A percentile compares a stretch with the other conserved stretches of the same genome.
Evolutionary conservation across 169 alveolate species (phyloP).

Genomic region (Ichthyophthirius multifiliis): DNA sequence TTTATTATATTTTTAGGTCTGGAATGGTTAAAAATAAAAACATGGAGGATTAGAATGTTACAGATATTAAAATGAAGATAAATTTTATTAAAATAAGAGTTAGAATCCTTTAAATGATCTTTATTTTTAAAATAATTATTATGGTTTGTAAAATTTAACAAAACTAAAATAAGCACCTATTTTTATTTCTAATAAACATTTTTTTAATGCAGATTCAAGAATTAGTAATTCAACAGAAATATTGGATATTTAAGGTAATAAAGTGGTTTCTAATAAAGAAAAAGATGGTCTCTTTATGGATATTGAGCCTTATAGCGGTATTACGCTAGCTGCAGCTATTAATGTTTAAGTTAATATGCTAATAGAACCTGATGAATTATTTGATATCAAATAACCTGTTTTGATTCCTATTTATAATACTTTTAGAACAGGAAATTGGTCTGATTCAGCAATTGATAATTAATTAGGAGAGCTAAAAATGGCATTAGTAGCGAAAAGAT

Average conservation of each 20-base stretch:
- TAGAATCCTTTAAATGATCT: background rate
- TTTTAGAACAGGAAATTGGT: slow-evolving; percentile 6
- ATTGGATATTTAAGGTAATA: background rate
- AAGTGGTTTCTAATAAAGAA: background rate
- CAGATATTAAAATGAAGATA: background rate
- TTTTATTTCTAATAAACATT: background rate
- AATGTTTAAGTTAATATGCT: background rate
- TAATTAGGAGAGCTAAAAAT: background rate
- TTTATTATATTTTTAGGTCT: background rate
- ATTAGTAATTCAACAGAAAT: background rate
- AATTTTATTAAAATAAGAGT: background rate
- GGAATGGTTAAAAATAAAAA: background rate
- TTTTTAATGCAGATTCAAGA: background rate
- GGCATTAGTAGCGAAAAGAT: background rate
- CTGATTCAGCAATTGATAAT: background rate
- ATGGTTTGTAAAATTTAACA: background rate
- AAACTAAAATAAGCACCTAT: background rate
- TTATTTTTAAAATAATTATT: background rate
- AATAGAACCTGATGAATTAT: background rate
- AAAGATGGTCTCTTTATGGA: background rate
- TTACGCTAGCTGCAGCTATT: background rate
- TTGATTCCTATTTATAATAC: background rate
- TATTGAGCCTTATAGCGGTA: background rate
- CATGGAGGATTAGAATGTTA: background rate
- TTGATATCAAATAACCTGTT: background rate